A percentile compares a stretch with the other conserved stretches of the same genome.
phyloP scores from a whole-genome alignment of 2,329 filamentous ascomycete species.

The Fusarium metavorans region DNA sequence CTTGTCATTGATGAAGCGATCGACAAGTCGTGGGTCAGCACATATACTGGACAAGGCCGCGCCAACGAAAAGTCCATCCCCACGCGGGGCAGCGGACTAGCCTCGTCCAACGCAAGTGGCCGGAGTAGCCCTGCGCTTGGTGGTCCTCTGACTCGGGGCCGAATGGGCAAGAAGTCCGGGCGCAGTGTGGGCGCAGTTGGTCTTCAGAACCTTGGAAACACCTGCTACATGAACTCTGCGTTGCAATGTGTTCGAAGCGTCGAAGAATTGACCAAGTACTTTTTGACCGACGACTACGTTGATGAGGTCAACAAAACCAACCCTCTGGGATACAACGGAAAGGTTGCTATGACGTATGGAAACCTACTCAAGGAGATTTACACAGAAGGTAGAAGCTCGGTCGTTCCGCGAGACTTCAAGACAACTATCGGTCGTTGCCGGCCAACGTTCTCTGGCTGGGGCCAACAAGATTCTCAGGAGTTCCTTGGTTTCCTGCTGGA shows the following conservation, averaged over 20 bases:
- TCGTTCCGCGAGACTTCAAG: slow-evolving; percentile 87
- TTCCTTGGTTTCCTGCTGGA: slow-evolving; percentile 96
- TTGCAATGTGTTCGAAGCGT: slow-evolving; percentile 94
- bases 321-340: slow-evolving; percentile 84
- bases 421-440: slow-evolving; percentile 82
- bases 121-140: slow-evolving; percentile 75
- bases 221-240: slow-evolving; percentile 99
- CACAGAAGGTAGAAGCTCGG: slow-evolving; percentile 73
- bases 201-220: slow-evolving; percentile 92
- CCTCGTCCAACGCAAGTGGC: slow-evolving; percentile 62
- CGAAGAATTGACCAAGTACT: slow-evolving; percentile 93
- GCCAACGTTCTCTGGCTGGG: slow-evolving; percentile 90
- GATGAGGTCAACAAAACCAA: slow-evolving; percentile 88
- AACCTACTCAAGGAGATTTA: slow-evolving; percentile 83
- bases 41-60: slow-evolving; percentile 52
- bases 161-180: slow-evolving; percentile 76
- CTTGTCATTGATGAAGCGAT: slow-evolving; percentile 88
- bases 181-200: slow-evolving; percentile 83
- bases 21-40: slow-evolving; percentile 70
- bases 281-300: slow-evolving; percentile 79
- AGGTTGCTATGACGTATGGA: slow-evolving; percentile 88
- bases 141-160: slow-evolving; percentile 76
- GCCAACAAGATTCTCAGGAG: slow-evolving; percentile 97
- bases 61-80: slow-evolving; percentile 53
- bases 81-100: slow-evolving; percentile 43